Evolutionary conservation across 768 basidiomycete genomes (phyloP).

Genomic region (Tephrocybe sp.): DNA sequence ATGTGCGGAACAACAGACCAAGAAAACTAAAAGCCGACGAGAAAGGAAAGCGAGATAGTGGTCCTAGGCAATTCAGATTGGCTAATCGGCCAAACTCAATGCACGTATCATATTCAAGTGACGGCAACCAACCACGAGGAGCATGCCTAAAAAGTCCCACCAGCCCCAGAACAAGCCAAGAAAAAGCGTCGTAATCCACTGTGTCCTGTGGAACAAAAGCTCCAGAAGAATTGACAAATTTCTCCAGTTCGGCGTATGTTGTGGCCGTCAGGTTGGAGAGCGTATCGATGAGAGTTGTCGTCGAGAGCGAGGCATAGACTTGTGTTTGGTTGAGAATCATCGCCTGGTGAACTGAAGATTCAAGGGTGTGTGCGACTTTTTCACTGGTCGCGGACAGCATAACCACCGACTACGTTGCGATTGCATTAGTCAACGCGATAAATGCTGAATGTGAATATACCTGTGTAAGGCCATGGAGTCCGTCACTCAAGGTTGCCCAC

Average conservation of each 20-base stretch:
- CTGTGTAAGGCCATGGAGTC: constrained; percentile 13
- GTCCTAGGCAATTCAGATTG: constrained; percentile 26
- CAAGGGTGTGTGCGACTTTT: constrained; percentile 27
- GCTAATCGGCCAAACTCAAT: constrained; percentile 20
- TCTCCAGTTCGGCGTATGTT: constrained; percentile 41
- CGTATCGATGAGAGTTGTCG: constrained; percentile 30
- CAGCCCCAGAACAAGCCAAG: constrained; percentile 4
- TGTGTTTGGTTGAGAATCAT: constrained; percentile 27
- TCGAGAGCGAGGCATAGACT: constrained; percentile 31
- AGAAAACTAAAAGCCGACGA: constrained; percentile 23
- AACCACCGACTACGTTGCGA: constrained; percentile 18
- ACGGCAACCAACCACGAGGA: constrained; percentile 10
- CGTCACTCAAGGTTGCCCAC: constrained; percentile 11
- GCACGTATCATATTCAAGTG: background rate
- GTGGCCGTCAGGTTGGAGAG: constrained; percentile 36
- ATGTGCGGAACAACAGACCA: constrained; percentile 29
- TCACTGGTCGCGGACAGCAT: constrained; percentile 19
- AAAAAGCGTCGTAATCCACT: constrained; percentile 15
- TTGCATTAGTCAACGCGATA: background rate
- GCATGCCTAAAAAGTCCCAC: constrained; percentile 8
- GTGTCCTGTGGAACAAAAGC: constrained; percentile 26
- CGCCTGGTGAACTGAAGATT: constrained; percentile 21
- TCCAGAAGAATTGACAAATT: constrained; percentile 43
- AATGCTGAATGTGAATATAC: too few species aligned
- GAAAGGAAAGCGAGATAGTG: constrained; percentile 26